A percentile compares a stretch with the other conserved stretches of the same genome.
These are phyloP conservation scores for Paramecium caudatum DNA, from an alignment of 73 alveolate genomes.

Conservation along the genomic window DNA sequence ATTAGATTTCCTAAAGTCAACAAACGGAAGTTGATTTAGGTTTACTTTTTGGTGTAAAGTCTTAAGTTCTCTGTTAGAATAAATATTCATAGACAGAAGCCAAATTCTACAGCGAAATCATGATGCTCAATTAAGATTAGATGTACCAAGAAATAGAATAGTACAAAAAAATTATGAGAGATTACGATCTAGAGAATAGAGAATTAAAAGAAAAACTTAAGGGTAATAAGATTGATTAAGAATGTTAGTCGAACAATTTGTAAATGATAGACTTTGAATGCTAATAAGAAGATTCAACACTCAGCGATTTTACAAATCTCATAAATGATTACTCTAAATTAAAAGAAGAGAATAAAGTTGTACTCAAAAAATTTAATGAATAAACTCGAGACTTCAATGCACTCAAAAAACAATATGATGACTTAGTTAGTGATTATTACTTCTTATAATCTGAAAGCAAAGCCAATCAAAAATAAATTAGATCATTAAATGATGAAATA, in stretches of 20 bases:
- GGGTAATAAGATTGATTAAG: neutral
- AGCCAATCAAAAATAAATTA: neutral
- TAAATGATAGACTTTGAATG: neutral
- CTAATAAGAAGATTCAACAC: neutral
- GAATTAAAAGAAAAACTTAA: neutral
- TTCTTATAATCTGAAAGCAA: slow-evolving; percentile 12
- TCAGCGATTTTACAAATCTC: no score
- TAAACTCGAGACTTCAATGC: neutral
- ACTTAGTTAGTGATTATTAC: slow-evolving; percentile 13
- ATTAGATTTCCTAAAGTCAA: slow-evolving; percentile 31
- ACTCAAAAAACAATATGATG: neutral
- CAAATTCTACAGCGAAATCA: neutral
- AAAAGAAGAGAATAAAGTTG: neutral
- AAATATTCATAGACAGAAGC: neutral
- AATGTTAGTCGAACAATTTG: neutral
- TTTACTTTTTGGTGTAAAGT: neutral
- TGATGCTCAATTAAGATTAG: neutral
- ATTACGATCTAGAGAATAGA: neutral
- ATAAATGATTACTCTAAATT: neutral
- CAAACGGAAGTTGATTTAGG: slow-evolving; percentile 53
- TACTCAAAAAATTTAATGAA: neutral
- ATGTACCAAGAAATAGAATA: neutral
- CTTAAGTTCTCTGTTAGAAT: neutral
- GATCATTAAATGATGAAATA: neutral
- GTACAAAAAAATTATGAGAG: neutral